phyloP scores from a whole-genome alignment of 116 monocot species.

The Dioscorea cayenensis region DNA sequence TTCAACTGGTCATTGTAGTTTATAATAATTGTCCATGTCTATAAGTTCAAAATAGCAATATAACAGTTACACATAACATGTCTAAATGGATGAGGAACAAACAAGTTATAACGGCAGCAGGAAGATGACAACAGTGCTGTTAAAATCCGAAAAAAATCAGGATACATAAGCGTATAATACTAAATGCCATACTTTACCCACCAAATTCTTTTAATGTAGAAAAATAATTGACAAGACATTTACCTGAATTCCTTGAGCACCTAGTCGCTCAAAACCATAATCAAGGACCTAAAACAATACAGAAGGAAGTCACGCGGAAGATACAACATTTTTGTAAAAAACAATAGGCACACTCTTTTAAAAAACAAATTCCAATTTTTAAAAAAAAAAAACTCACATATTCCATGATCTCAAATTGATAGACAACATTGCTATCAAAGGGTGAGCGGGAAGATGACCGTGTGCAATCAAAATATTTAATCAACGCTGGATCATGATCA shows the following conservation, averaged over 20 bases:
- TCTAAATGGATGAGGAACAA: no score
- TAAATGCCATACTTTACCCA: not conserved
- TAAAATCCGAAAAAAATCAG: not conserved
- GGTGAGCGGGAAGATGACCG: constrained; percentile 68
- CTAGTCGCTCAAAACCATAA: constrained; percentile 67
- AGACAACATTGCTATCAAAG: constrained; percentile 89
- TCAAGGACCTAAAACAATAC: constrained; percentile 51
- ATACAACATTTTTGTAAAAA: not conserved
- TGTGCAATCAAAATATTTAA: constrained; percentile 93
- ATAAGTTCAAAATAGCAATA: no score
- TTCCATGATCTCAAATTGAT: constrained; percentile 97
- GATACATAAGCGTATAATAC: not conserved
- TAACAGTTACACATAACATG: no score
- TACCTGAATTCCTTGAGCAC: constrained; percentile 38
- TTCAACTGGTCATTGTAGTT: no score
- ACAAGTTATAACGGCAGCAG: no score
- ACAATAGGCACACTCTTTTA: not conserved
- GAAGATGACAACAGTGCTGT: no score
- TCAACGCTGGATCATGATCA: constrained; percentile 71
- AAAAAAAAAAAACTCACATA: constrained; percentile 49
- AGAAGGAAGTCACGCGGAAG: not conserved
- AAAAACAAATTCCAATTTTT: not conserved
- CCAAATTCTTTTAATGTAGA: not conserved
- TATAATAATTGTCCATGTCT: no score
- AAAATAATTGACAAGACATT: not conserved